Percentiles rank a stretch among this genome's conserved stretches.
Evolutionary conservation across 768 basidiomycete genomes (phyloP).

Genomic region (Tricholoma saponaceum): DNA sequence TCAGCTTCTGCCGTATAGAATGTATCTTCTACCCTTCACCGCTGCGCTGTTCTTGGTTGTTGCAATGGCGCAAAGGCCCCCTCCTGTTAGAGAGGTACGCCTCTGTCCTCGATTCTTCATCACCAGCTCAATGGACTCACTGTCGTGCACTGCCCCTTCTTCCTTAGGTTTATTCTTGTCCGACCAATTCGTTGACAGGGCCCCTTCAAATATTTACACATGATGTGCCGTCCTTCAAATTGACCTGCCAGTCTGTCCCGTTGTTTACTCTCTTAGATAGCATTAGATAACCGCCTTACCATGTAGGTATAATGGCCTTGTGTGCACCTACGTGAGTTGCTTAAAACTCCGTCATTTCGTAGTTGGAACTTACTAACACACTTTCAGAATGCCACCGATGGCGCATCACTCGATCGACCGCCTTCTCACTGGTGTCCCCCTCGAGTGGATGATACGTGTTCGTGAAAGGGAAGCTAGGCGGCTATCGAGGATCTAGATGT

Average conservation of each 20-base stretch:
- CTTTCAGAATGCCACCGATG: neutral
- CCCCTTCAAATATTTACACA: neutral
- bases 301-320: neutral
- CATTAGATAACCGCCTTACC: neutral
- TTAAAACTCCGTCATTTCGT: neutral
- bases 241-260: neutral
- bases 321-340: neutral
- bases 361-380: neutral
- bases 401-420: neutral
- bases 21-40: neutral
- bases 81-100: neutral
- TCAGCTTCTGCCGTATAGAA: neutral
- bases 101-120: neutral
- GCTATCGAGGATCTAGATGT: neutral
- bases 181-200: neutral
- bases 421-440: neutral
- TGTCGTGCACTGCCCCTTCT: neutral
- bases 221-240: neutral
- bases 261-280: neutral
- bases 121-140: neutral
- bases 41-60: neutral
- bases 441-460: neutral
- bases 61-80: neutral
- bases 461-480: neutral
- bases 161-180: neutral